Conservation (phyloP, 2,329 filamentous ascomycete genomes). For the Periconia macrospinosa region DNA sequence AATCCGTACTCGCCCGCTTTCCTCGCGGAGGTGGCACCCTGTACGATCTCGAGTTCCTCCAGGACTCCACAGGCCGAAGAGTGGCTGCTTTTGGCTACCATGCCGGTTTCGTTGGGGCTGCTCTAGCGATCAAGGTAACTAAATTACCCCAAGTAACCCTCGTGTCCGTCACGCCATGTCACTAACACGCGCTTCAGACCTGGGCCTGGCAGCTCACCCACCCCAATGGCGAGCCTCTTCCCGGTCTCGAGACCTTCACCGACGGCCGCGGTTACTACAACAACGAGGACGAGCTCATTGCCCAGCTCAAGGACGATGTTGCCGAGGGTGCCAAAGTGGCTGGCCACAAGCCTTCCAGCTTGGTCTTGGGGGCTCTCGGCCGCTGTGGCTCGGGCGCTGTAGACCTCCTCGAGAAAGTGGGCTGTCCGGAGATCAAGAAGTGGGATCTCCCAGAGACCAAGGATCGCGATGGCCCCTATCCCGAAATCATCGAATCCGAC, state of each 20-base stretch:
- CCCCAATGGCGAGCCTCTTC: conserved; percentile 66
- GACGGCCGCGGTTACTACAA: conserved; percentile 61
- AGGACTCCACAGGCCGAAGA: conserved; percentile 69
- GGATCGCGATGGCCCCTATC: conserved; percentile 68
- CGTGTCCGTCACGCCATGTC: not conserved
- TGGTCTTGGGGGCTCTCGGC: conserved; percentile 79
- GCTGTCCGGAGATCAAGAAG: conserved; percentile 69
- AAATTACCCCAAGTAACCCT: too few relatives aligned
- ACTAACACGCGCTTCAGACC: conserved; percentile 53
- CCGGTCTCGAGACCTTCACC: conserved; percentile 60
- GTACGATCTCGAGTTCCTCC: conserved; percentile 85
- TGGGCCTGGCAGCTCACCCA: conserved; percentile 83
- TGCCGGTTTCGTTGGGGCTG: conserved; percentile 51
- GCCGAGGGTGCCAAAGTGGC: conserved; percentile 67
- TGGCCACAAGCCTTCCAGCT: conserved; percentile 69
- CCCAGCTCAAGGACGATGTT: conserved; percentile 72
- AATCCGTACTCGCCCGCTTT: conserved; percentile 77
- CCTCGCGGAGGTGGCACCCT: conserved; percentile 74
- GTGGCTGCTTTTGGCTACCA: conserved; percentile 70
- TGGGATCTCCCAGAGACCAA: conserved; percentile 81
- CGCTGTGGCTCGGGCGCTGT: conserved; percentile 85
- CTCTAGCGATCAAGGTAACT: conserved; percentile 45
- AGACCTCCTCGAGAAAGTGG: conserved; percentile 74
- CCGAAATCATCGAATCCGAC: conserved; percentile 70
- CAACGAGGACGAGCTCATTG: conserved; percentile 73